phyloP scores from a whole-genome alignment of 495 filamentous ascomycete species.

The Xylaria cubensis region DNA sequence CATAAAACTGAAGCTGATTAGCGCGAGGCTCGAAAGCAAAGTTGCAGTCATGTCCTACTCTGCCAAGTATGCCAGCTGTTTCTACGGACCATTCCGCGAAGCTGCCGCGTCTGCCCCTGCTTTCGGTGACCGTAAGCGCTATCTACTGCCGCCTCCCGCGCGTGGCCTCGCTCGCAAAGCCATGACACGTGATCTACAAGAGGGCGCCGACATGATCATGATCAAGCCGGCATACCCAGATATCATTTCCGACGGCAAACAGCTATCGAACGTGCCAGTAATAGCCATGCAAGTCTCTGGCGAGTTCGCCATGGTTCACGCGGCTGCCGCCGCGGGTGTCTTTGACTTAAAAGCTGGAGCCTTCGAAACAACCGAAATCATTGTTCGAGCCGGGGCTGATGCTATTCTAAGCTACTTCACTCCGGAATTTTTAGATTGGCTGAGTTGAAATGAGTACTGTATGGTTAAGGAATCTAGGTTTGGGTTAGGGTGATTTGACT shows the following conservation, averaged over 20 bases:
- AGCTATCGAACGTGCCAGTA: slow-evolving; percentile 76
- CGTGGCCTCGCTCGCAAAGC: slow-evolving; percentile 79
- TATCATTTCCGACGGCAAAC: slow-evolving; percentile 83
- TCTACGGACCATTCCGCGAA: slow-evolving; percentile 86
- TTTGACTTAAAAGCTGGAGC: slow-evolving; percentile 84
- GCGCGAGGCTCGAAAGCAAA: slow-evolving; percentile 74
- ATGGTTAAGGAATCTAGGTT: background rate
- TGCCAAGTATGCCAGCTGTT: slow-evolving; percentile 81
- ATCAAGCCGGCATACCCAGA: slow-evolving; percentile 86
- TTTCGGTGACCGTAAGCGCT: slow-evolving; percentile 83
- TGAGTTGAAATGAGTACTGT: slow-evolving; percentile 34
- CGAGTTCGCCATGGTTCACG: slow-evolving; percentile 88
- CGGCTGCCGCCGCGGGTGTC: slow-evolving; percentile 79
- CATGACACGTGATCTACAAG: slow-evolving; percentile 74
- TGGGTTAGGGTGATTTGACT: background rate
- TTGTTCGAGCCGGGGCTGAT: slow-evolving; percentile 76
- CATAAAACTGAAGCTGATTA: slow-evolving; percentile 83
- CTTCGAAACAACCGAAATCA: slow-evolving; percentile 78
- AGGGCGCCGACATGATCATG: slow-evolving; percentile 88
- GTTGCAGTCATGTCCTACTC: slow-evolving; percentile 83
- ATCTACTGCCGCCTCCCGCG: slow-evolving; percentile 79
- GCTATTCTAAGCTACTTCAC: slow-evolving; percentile 83
- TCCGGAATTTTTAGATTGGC: slow-evolving; percentile 79
- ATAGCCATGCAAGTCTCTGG: slow-evolving; percentile 84
- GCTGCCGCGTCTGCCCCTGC: slow-evolving; percentile 79